Percentiles rank a stretch among this genome's conserved stretches.
Evolutionary conservation across 139 green algal species (phyloP).

Genomic region (Desmodesmus armatus): DNA sequence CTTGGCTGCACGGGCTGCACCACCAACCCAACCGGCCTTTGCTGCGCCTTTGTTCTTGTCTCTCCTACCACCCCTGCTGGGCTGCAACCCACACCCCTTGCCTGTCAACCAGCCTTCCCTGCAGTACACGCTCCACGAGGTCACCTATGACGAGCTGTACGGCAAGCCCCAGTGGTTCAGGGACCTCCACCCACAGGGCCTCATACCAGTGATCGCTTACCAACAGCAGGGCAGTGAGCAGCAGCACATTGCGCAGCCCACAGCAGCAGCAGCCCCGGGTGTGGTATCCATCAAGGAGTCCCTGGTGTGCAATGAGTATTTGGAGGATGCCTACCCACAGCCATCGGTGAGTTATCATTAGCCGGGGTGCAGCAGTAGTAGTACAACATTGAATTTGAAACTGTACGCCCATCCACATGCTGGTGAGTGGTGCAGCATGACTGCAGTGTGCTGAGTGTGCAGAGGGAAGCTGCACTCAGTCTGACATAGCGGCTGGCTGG

Average conservation of each 20-base stretch:
- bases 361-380: neutral
- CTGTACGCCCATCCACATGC: too few species aligned
- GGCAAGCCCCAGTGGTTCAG: slow-evolving; percentile 41
- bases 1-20: too few species aligned
- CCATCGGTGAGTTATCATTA: slow-evolving; percentile 36
- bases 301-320: slow-evolving; percentile 24
- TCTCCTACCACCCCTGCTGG: too few species aligned
- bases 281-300: slow-evolving; percentile 8
- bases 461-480: too few species aligned
- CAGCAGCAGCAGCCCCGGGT: neutral
- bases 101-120: neutral
- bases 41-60: too few species aligned
- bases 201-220: slow-evolving; percentile 39
- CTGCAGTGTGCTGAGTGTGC: too few species aligned
- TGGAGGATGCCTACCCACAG: slow-evolving; percentile 26
- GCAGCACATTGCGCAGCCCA: neutral
- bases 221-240: neutral
- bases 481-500: too few species aligned
- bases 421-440: too few species aligned
- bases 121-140: slow-evolving; percentile 6
- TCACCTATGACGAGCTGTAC: slow-evolving; percentile 32
- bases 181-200: slow-evolving; percentile 35
- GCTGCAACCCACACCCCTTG: neutral
- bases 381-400: too few species aligned
- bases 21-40: too few species aligned